These are phyloP conservation scores for Ceratocystis huliohia DNA, from an alignment of 2,329 filamentous ascomycete species.

Conservation along the genomic window DNA sequence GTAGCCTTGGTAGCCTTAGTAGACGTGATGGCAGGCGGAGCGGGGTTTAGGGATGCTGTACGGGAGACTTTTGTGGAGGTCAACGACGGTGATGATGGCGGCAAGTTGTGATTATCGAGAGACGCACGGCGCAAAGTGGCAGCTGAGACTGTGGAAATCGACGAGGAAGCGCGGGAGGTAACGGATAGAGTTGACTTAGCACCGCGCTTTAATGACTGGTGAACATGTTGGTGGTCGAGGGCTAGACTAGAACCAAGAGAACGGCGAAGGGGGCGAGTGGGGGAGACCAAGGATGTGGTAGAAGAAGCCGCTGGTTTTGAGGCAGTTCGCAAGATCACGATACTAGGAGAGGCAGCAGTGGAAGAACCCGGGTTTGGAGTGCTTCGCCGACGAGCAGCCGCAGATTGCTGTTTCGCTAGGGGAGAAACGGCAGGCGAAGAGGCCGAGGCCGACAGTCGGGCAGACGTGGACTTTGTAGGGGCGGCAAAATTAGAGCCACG, in stretches of 20 bases:
- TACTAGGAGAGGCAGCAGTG: not conserved
- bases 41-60: not conserved
- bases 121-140: not conserved
- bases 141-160: not conserved
- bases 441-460: not conserved
- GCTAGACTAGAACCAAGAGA: not conserved
- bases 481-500: conserved; percentile 16
- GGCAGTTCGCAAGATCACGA: conserved; percentile 17
- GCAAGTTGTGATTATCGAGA: not conserved
- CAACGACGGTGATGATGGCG: not conserved
- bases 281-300: not conserved
- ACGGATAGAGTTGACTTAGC: conserved; percentile 2
- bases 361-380: not conserved
- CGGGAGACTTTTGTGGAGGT: not conserved
- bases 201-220: conserved; percentile 14
- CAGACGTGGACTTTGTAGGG: conserved; percentile 6
- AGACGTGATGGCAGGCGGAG: not conserved
- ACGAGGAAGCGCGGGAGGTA: not conserved
- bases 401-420: not conserved
- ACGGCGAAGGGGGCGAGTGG: not conserved
- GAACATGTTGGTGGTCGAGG: conserved; percentile 15
- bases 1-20: not conserved
- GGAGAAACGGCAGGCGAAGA: conserved; percentile 1
- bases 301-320: conserved; percentile 10
- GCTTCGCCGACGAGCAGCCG: not conserved